Percentiles rank a stretch among this genome's conserved stretches.
phyloP scores from a whole-genome alignment of 1,139 yeast species.

The Taphrina wiesneri region DNA sequence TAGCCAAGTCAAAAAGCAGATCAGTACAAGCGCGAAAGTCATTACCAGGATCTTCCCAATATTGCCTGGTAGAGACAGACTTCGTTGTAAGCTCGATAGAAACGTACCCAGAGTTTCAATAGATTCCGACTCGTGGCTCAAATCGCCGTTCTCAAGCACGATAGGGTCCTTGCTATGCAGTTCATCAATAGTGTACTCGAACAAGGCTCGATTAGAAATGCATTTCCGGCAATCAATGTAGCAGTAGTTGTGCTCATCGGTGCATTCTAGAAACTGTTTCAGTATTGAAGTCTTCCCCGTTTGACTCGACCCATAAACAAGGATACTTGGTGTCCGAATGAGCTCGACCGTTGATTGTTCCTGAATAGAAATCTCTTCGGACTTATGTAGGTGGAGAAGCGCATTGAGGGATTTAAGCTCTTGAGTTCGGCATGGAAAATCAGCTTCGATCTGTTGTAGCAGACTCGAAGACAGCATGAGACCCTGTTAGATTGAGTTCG shows the following conservation, averaged over 20 bases:
- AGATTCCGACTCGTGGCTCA: background rate
- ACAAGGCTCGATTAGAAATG: slow-evolving; percentile 6
- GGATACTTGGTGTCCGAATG: slow-evolving; percentile 6
- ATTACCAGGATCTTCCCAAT: background rate
- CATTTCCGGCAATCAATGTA: slow-evolving; percentile 10
- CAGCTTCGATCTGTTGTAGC: background rate
- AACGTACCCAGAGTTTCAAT: slow-evolving; percentile 13
- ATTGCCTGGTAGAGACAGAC: background rate
- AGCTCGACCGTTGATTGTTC: background rate
- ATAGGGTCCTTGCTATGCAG: background rate
- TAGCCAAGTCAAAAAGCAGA: background rate
- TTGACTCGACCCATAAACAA: slow-evolving; percentile 16
- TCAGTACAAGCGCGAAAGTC: background rate
- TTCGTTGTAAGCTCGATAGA: background rate
- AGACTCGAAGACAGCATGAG: background rate
- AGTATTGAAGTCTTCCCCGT: slow-evolving; percentile 15
- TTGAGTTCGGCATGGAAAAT: background rate
- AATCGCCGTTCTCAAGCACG: background rate
- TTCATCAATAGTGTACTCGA: slow-evolving; percentile 19
- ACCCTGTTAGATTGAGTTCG: no score
- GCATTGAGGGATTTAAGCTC: slow-evolving; percentile 6
- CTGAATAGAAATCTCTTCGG: background rate
- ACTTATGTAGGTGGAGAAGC: background rate
- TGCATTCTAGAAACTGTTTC: background rate
- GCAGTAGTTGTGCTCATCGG: background rate